Base-by-base conservation (phyloP, 176 grass and related monocot species). In the Cenchrus fungigraminus region DNA sequence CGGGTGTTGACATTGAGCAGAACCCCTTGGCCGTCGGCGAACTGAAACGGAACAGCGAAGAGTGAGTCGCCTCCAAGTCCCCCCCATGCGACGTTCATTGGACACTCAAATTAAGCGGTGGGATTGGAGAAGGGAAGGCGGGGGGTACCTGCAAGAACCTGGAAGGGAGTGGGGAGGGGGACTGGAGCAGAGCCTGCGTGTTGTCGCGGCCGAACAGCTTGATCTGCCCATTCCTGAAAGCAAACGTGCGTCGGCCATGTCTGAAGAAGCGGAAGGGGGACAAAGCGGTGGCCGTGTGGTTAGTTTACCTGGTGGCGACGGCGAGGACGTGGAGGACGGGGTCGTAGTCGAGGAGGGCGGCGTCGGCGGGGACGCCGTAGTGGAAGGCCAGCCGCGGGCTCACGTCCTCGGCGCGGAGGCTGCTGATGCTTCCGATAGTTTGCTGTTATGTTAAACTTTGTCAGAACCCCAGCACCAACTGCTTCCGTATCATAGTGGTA, bases 201-300 rank as follows among this genome's bases (percentile, higher is more conserved):
- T 99, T 96, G 87, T 96, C 93, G 57, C 88, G 92, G 79, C 93
- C 97, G 47, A 99, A 88, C 42, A 96, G 79, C 88, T 99, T 99
- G 90, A 96, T 92, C 74, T 92, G 87, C 25, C 93, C 97, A 85
- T 94, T 96, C 88, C 97, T 99, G 88, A 62, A 87, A 22, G 44
- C 34, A 43, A n/a, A 14, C 15, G 25, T 55, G 76, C 40, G 43
- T 77, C 37, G 50, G 65, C 17, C 4, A 43, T 51, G 7, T 69
- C 31, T 14, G 12, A 9, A 20, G 40, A 22, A 3, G 3, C 3
- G 60, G 63, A 57, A 50, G 16, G 53, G 8, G 71, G 78, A 82
- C 4, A 14, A 16, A n/a, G 72, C 0, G 68, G 15, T 1, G 1
- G 22, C 17, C 12, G 81, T 20, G 63, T 6, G 40, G 15, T 37